Conservation (phyloP, 805 yeast genomes). For the Hanseniaspora guilliermondii region DNA sequence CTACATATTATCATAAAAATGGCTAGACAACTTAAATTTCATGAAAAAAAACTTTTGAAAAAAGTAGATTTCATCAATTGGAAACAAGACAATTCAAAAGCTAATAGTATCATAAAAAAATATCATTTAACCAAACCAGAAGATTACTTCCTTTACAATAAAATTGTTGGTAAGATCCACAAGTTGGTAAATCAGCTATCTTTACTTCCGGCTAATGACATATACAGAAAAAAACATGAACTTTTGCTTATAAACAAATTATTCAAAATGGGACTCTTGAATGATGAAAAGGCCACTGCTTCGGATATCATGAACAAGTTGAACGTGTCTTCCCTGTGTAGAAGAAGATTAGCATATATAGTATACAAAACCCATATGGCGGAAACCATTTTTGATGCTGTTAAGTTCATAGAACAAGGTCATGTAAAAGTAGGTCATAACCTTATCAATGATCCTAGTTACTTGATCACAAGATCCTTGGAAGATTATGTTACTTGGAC, state of each 20-base stretch:
- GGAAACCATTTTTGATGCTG: conserved; percentile 75
- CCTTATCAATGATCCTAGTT: conserved; percentile 91
- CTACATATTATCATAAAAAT: conserved; percentile 27
- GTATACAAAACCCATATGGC: conserved; percentile 94
- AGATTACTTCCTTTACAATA: conserved; percentile 89
- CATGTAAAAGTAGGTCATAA: conserved; percentile 96
- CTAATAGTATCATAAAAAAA: conserved; percentile 93
- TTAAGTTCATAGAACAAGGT: conserved; percentile 88
- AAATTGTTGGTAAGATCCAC: conserved; percentile 81
- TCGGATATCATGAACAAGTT: conserved; percentile 84
- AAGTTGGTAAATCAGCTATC: conserved; percentile 79
- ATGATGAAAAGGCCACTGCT: conserved; percentile 41
- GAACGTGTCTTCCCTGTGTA: conserved; percentile 82
- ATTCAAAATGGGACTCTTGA: conserved; percentile 71
- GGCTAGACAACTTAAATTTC: conserved; percentile 86
- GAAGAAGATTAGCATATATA: conserved; percentile 85
- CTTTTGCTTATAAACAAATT: conserved; percentile 76
- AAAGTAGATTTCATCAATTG: conserved; percentile 95
- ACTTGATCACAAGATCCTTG: conserved; percentile 79
- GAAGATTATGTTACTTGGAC: conserved; percentile 98
- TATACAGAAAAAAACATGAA: conserved; percentile 78
- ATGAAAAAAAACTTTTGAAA: conserved; percentile 85
- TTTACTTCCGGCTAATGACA: conserved; percentile 73
- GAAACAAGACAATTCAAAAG: conserved; percentile 91
- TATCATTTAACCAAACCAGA: conserved; percentile 90